Conservation (phyloP, 345 rosid species). For the Boechera divaricarpa region DNA sequence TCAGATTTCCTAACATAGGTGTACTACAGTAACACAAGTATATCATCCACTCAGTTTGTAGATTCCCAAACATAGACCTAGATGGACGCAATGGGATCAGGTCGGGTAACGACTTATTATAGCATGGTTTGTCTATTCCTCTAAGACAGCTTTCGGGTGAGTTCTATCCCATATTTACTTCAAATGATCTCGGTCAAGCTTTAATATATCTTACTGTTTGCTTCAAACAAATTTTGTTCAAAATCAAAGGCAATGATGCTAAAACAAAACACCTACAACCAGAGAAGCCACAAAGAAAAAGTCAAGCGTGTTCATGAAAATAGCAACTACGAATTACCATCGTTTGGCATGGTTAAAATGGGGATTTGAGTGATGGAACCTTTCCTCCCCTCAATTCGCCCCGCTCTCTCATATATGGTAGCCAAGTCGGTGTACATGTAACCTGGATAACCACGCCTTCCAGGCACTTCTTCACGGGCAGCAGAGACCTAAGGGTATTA, state of each 20-base stretch:
- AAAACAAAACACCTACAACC: slow-evolving; percentile 14
- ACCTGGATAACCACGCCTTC: slow-evolving; percentile 97
- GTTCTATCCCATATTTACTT: slow-evolving; percentile 19
- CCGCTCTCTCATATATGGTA: slow-evolving; percentile 90
- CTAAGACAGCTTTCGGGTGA: slow-evolving; percentile 11
- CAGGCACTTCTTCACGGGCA: slow-evolving; percentile 97
- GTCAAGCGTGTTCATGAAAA: not conserved
- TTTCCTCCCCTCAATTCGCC: slow-evolving; percentile 87
- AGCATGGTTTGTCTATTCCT: slow-evolving; percentile 19
- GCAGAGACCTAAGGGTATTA: slow-evolving; percentile 71
- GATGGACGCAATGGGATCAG: slow-evolving; percentile 18
- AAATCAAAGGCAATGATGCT: slow-evolving; percentile 1
- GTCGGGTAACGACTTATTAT: not conserved
- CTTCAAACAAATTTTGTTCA: not conserved
- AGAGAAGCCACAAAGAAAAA: slow-evolving; percentile 9
- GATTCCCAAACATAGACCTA: slow-evolving; percentile 20
- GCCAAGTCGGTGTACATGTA: slow-evolving; percentile 98
- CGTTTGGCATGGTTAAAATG: slow-evolving; percentile 95
- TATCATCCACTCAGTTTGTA: not conserved
- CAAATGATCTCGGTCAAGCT: not conserved
- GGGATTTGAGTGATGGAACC: slow-evolving; percentile 97
- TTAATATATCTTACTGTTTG: slow-evolving; percentile 2
- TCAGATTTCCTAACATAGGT: slow-evolving; percentile 11
- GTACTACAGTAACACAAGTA: slow-evolving; percentile 11
- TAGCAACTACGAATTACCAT: slow-evolving; percentile 55